Conservation (phyloP, 768 basidiomycete species). For the Lentinula lateritia region DNA sequence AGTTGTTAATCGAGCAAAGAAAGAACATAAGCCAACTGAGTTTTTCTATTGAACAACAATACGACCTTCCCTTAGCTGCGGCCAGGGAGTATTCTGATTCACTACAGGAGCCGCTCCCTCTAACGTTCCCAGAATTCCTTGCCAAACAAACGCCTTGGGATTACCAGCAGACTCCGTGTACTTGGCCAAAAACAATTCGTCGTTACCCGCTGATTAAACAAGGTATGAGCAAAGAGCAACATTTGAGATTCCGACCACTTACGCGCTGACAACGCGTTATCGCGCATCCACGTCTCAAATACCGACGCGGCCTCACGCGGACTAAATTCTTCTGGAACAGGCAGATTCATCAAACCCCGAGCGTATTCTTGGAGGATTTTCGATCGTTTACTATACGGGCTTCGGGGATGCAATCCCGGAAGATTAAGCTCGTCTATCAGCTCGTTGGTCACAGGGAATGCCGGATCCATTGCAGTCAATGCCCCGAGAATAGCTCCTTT, state of each 20-base stretch:
- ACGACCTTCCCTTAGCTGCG: slow-evolving; percentile 4
- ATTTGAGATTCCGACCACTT: slow-evolving; percentile 16
- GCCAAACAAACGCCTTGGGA: slow-evolving; percentile 72
- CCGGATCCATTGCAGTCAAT: slow-evolving; percentile 54
- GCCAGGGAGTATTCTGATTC: not conserved
- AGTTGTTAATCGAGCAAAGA: too few species aligned
- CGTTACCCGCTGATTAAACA: slow-evolving; percentile 25
- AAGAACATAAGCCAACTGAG: too few species aligned
- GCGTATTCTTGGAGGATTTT: slow-evolving; percentile 29
- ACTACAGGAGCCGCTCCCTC: not conserved
- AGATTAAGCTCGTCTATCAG: slow-evolving; percentile 52
- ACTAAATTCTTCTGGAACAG: slow-evolving; percentile 53
- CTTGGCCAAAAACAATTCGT: slow-evolving; percentile 75
- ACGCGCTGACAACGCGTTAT: slow-evolving; percentile 49
- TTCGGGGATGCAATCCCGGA: slow-evolving; percentile 24
- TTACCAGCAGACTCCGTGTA: slow-evolving; percentile 78
- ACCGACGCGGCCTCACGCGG: slow-evolving; percentile 66
- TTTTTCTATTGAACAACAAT: not conserved
- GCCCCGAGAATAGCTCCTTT: slow-evolving; percentile 73
- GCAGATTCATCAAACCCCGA: slow-evolving; percentile 43
- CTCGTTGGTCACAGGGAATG: slow-evolving; percentile 54
- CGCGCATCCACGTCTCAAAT: slow-evolving; percentile 73
- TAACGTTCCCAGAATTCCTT: slow-evolving; percentile 37
- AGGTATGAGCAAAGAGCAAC: not conserved
- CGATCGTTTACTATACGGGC: slow-evolving; percentile 54